A percentile compares a stretch with the other conserved stretches of the same genome.
Conservation (phyloP, 768 basidiomycete species). For the Rhizopogon salebrosus region DNA sequence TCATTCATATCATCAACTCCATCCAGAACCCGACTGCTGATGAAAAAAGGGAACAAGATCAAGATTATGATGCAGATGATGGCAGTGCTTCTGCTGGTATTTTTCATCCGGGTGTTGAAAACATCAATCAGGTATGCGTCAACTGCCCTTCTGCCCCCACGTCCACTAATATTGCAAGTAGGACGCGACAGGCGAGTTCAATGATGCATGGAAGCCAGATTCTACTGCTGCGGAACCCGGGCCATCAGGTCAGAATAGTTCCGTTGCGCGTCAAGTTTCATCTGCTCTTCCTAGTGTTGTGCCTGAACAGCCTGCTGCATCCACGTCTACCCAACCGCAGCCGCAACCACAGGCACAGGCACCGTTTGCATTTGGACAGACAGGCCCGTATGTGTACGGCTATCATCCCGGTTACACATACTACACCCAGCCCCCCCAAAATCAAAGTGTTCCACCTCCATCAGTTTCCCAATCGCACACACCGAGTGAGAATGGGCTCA, state of each 20-base stretch:
- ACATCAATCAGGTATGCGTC: slow-evolving; percentile 23
- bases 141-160: background rate
- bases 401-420: slow-evolving; percentile 31
- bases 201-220: slow-evolving; percentile 61
- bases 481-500: slow-evolving; percentile 20
- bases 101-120: slow-evolving; percentile 18
- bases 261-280: slow-evolving; percentile 8
- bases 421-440: slow-evolving; percentile 21
- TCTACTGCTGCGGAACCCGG: slow-evolving; percentile 34
- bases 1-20: slow-evolving; percentile 51
- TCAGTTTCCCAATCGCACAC: slow-evolving; percentile 19
- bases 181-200: slow-evolving; percentile 48
- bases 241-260: slow-evolving; percentile 12
- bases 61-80: slow-evolving; percentile 29
- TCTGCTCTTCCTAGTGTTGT: slow-evolving; percentile 1
- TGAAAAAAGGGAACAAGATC: slow-evolving; percentile 30
- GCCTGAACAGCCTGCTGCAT: slow-evolving; percentile 18
- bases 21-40: slow-evolving; percentile 42
- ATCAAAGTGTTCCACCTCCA: slow-evolving; percentile 13
- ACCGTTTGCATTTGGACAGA: slow-evolving; percentile 25
- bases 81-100: slow-evolving; percentile 25
- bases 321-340: slow-evolving; percentile 14
- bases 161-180: slow-evolving; percentile 17
- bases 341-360: slow-evolving; percentile 16
- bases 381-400: slow-evolving; percentile 31